Evolutionary conservation across 2,329 filamentous ascomycete species (phyloP).

Genomic region (Apiospora kogelbergensis): DNA sequence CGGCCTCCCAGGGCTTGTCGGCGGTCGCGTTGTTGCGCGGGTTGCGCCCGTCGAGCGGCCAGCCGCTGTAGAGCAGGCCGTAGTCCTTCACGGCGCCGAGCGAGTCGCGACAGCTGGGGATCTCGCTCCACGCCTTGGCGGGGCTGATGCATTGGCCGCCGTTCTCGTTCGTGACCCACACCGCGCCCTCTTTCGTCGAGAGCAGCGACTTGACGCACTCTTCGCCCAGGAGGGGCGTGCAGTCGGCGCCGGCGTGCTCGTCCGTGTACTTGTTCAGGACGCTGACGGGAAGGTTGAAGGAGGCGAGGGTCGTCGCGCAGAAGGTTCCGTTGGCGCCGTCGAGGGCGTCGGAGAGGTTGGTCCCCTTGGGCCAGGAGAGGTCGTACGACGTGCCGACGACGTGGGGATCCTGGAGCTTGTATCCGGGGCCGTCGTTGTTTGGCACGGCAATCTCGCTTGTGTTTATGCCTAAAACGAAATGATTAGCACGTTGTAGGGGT

Average conservation of each 20-base stretch:
- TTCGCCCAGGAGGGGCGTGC: not conserved
- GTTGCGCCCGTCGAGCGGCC: not conserved
- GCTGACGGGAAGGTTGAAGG: not conserved
- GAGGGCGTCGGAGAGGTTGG: not conserved
- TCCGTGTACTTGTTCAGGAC: not conserved
- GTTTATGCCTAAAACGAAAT: not conserved
- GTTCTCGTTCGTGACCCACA: not conserved
- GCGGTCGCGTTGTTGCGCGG: not conserved
- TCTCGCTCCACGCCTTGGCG: not conserved
- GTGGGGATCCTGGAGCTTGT: not conserved
- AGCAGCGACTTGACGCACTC: not conserved
- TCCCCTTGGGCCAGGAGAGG: not conserved
- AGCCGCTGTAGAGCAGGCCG: not conserved
- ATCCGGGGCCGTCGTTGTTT: not conserved
- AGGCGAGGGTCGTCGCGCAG: not conserved
- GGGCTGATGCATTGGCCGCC: not conserved
- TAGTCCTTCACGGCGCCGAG: not conserved
- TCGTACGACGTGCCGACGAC: not conserved
- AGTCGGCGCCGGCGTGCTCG: not conserved
- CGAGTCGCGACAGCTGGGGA: not conserved
- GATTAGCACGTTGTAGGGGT: not conserved
- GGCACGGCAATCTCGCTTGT: not conserved
- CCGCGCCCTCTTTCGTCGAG: not conserved
- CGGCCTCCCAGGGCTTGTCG: not conserved
- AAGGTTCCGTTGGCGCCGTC: not conserved